A percentile compares a stretch with the other conserved stretches of the same genome.
phyloP scores from a whole-genome alignment of 1,284 basidiomycete species.

The Fomitopsis pinicola region DNA sequence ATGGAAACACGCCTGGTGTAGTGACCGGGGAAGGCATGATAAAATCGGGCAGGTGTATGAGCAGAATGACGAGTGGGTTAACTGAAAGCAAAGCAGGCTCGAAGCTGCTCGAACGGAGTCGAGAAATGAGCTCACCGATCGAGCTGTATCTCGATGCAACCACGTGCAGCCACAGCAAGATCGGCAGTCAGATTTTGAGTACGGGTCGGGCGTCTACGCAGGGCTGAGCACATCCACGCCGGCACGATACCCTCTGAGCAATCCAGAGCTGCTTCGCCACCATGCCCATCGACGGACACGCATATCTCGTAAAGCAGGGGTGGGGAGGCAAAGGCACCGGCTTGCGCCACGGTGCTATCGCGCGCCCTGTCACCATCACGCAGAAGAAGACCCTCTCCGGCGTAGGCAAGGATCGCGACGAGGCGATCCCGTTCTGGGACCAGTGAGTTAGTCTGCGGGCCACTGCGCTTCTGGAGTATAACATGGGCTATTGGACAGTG shows the following conservation, averaged over 20 bases:
- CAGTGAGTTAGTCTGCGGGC: slow-evolving; percentile 56
- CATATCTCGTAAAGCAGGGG: slow-evolving; percentile 78
- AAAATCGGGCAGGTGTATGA: too few relatives aligned
- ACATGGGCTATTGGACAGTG: slow-evolving; percentile 34
- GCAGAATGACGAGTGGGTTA: too few relatives aligned
- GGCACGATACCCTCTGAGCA: not conserved
- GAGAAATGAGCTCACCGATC: not conserved
- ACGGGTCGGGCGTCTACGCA: not conserved
- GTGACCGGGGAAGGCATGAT: slow-evolving; percentile 25
- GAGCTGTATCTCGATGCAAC: not conserved
- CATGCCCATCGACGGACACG: slow-evolving; percentile 77
- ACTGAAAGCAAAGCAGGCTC: too few relatives aligned
- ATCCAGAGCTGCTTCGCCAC: not conserved
- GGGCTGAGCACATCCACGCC: not conserved
- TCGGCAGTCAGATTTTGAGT: not conserved
- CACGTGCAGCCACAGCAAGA: not conserved
- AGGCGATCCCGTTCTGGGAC: slow-evolving; percentile 95
- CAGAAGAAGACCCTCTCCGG: slow-evolving; percentile 84
- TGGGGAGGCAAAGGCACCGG: slow-evolving; percentile 84
- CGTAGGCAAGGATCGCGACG: slow-evolving; percentile 87
- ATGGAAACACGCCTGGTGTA: slow-evolving; percentile 43
- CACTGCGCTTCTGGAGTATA: not conserved
- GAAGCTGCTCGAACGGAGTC: not conserved
- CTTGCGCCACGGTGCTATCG: slow-evolving; percentile 63
- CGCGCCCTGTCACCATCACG: slow-evolving; percentile 70